Evolutionary conservation across 2,329 filamentous ascomycete genomes (phyloP), one percentile per base, ranked within the genome.

Genomic region (Penicillium sp.): DNA sequence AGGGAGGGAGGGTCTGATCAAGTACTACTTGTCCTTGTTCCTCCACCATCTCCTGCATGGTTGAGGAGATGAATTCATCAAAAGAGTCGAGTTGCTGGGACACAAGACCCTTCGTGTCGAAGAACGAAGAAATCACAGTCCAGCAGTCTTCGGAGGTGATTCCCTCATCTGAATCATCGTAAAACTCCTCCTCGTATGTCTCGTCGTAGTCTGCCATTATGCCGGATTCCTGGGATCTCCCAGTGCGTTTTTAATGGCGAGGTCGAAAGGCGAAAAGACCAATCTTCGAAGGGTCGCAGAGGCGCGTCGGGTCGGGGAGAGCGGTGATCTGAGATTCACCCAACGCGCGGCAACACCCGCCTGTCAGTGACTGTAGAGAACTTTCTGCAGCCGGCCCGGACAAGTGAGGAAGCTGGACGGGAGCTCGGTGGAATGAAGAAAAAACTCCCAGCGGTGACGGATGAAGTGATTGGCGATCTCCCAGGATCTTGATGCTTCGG

Each of bases 91-190:
- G 88, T 80, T 99, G 95, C 78, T 99, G 93, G 16, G 95, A 96
- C 23, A 96, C 95, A 31, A 99, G 84, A 69, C 95, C 93, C 78
- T 98, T 99, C 62, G 88, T 85, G 68, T 97, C 92, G 79, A 99
- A 99, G 81, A 97, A 98, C 10, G 95, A 90, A 55, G 91, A 92
- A 74, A 99, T 98, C 71, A 98, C 93, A 64, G 90, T 90, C 95
- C 96, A 99, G 81, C 92, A 97, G 78, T 99, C 96, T 80, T 98
- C 95, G 60, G 93, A 91, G 26, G 93, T 96, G 79, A 98, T 96
- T 42, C 80, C 87, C 61, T 89, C 87, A 58, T 84, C 86, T 58
- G 79, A 86, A 58, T 89, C 86, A 61, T 84, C 85, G 68, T 89
- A 89, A 62, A 87, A 85, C 62, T 85, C 84, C 64, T 87, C 85